These are phyloP conservation scores for Pichia phayaonensis DNA, from an alignment of 805 yeast genomes.

Conservation along the genomic window DNA sequence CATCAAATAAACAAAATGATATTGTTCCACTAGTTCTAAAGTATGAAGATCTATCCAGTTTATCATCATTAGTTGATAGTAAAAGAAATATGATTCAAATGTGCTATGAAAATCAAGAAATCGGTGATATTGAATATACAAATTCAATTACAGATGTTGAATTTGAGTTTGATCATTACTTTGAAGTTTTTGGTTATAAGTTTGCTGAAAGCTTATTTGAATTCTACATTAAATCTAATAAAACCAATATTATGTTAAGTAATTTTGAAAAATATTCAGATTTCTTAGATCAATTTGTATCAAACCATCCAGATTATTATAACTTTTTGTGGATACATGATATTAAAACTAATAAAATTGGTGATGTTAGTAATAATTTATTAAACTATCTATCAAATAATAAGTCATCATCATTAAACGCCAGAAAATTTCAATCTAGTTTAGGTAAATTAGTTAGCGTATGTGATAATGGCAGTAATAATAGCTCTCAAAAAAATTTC, in stretches of 20 bases:
- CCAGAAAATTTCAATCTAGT: constrained; percentile 50
- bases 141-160: constrained; percentile 15
- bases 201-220: constrained; percentile 63
- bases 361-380: constrained; percentile 43
- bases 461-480: neutral
- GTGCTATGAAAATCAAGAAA: constrained; percentile 14
- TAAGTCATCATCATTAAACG: constrained; percentile 36
- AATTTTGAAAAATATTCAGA: constrained; percentile 47
- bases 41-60: constrained; percentile 56
- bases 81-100: constrained; percentile 32
- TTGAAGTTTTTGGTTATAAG: constrained; percentile 53
- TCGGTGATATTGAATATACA: constrained; percentile 14
- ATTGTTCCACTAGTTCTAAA: constrained; percentile 59
- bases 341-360: constrained; percentile 43
- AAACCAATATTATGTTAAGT: constrained; percentile 45
- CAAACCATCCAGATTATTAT: constrained; percentile 35
- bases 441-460: constrained; percentile 64
- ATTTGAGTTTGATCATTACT: constrained; percentile 37
- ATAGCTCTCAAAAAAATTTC: neutral
- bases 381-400: constrained; percentile 30
- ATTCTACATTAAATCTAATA: constrained; percentile 46
- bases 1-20: constrained; percentile 40
- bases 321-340: constrained; percentile 69
- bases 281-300: constrained; percentile 46
- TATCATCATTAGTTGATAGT: constrained; percentile 47